Base-by-base conservation (phyloP, 2,329 filamentous ascomycete species). In the Curvularia sp. region DNA sequence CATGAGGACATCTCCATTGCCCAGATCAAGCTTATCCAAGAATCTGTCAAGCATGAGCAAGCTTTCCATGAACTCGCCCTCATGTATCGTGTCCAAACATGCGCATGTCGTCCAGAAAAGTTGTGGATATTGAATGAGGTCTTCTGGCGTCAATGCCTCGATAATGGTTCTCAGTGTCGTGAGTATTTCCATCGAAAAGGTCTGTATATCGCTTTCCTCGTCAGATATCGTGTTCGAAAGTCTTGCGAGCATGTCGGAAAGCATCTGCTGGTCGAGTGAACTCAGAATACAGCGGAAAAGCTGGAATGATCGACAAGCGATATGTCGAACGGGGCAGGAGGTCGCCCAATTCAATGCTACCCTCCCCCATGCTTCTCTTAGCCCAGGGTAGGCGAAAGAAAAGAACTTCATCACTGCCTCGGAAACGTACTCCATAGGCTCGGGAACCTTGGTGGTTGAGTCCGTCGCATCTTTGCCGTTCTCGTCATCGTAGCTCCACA, bases 71-170 rank as follows among this genome's bases (percentile, higher is more conserved):
- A 97, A 99, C 72, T 99, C 95, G 21, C 89, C 86, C 77, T 99
- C 96, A 64, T 98, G 96, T 71, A 98, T 96, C 0, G 95, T 98
- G 71, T 98, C 93, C 19, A 99, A 81, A 74, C 95, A 99, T 10
- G 95, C 95, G 70, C 93, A 97, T 0, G 92, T 97, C 0, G 94
- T 96, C 96, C 96, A 99, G 78, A 99, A 98, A 1, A 99, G 82
- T 71, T 98, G 94, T 1, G 95, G 95, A 65, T 97, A 97, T n/a
- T 88, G 87, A 47, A 96, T 79, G 1, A 99, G 83, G 73, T 93
- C 90, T 36, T 90, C 86, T 0, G 90, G 84, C 19, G 93, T 89
- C 27, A 98, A 81, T 54, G 94, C 95, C 65, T 88, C 86, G 56
- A 99, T 96, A 43, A 99, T 89, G 0, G 93, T 93, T 72, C 96